A percentile compares a stretch with the other conserved stretches of the same genome.
Evolutionary conservation across 108 stramenopile species (phyloP).

Genomic region (Pelagomonas calceolata): DNA sequence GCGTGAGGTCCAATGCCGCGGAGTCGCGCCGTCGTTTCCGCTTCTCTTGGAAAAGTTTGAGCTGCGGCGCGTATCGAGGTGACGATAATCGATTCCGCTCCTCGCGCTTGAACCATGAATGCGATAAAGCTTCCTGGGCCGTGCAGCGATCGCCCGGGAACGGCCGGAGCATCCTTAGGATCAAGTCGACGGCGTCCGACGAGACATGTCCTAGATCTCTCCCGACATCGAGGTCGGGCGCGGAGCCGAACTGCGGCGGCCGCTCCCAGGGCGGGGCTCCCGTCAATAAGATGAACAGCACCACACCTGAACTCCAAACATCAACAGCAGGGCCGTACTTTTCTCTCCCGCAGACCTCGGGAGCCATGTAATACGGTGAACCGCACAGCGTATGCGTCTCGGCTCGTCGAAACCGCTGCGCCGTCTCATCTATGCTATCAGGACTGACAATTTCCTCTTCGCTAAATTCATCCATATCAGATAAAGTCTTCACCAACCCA

Average conservation of each 20-base stretch:
- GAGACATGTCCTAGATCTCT: conserved; percentile 39
- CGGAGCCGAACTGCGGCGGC: not conserved
- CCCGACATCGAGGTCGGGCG: not conserved
- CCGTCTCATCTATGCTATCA: too few species aligned
- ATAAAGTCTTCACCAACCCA: conserved; percentile 80
- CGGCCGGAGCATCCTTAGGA: conserved; percentile 54
- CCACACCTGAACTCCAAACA: conserved; percentile 50
- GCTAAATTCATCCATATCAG: not conserved
- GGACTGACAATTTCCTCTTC: too few species aligned
- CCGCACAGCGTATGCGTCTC: conserved; percentile 11
- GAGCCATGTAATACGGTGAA: conserved; percentile 43
- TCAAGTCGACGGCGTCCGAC: conserved; percentile 70
- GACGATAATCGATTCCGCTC: not conserved
- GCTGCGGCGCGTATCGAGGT: not conserved
- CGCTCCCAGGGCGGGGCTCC: not conserved
- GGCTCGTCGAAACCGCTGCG: not conserved
- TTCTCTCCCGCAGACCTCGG: conserved; percentile 21
- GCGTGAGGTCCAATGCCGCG: not conserved
- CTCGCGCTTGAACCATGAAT: conserved; percentile 59
- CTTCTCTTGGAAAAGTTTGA: not conserved
- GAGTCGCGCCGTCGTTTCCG: not conserved
- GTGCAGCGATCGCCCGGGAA: conserved; percentile 48
- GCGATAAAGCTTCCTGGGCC: conserved; percentile 54
- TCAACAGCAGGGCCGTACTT: conserved; percentile 41
- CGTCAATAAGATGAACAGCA: conserved; percentile 71